These are phyloP conservation scores for Passalora sequoiae DNA, from an alignment of 2,329 filamentous ascomycete species.

Conservation along the genomic window DNA sequence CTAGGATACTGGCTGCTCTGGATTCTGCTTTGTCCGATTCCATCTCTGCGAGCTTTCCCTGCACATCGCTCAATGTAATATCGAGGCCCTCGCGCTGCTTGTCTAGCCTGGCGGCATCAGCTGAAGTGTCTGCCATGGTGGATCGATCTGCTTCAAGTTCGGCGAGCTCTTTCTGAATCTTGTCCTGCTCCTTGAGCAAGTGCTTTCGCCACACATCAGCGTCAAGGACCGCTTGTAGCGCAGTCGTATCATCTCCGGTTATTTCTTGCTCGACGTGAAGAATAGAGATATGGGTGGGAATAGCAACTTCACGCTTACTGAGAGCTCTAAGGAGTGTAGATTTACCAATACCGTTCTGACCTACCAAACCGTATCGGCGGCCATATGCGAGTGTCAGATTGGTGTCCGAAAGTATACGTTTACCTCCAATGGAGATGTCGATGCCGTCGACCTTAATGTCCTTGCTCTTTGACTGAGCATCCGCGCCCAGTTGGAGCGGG, in stretches of 20 bases:
- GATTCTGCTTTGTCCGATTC: slow-evolving; percentile 98
- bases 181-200: slow-evolving; percentile 79
- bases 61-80: slow-evolving; percentile 82
- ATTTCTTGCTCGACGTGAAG: slow-evolving; percentile 99
- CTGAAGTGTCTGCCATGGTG: slow-evolving; percentile 82
- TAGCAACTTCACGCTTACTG: slow-evolving; percentile 85
- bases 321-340: slow-evolving; percentile 86
- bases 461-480: slow-evolving; percentile 76
- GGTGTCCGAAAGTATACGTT: slow-evolving; percentile 85
- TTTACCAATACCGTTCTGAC: slow-evolving; percentile 93
- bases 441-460: slow-evolving; percentile 97
- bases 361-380: slow-evolving; percentile 91
- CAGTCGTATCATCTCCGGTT: slow-evolving; percentile 88
- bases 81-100: slow-evolving; percentile 85
- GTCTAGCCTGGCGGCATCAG: slow-evolving; percentile 79
- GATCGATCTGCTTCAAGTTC: slow-evolving; percentile 72
- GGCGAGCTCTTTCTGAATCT: slow-evolving; percentile 71
- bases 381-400: slow-evolving; percentile 86
- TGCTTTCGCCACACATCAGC: slow-evolving; percentile 99
- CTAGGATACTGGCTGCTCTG: slow-evolving; percentile 88
- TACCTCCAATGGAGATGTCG: slow-evolving; percentile 85
- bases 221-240: slow-evolving; percentile 89
- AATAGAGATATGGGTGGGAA: slow-evolving; percentile 97
- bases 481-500: slow-evolving; percentile 77
- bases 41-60: slow-evolving; percentile 92